These are phyloP conservation scores for Heliocybe sulcata DNA, from an alignment of 1,284 basidiomycete species.

Conservation along the genomic window DNA sequence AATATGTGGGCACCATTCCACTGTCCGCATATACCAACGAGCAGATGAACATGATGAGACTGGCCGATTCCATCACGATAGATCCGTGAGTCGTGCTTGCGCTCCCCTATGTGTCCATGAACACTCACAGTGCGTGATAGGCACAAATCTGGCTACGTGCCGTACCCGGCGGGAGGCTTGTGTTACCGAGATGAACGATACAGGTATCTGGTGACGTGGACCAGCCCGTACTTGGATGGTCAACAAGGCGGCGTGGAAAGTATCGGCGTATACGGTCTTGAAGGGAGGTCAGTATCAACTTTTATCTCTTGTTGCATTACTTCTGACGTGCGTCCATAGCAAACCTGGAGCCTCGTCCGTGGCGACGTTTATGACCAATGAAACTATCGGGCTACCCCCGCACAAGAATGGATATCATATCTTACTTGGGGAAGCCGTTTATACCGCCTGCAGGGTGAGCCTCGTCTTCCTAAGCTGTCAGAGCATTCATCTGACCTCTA, in stretches of 20 bases:
- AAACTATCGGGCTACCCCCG: conserved; percentile 25
- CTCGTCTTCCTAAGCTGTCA: background rate
- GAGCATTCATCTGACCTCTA: conserved; percentile 2
- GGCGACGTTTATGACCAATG: conserved; percentile 27
- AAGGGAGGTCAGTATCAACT: conserved; percentile 29
- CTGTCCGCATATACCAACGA: conserved; percentile 16
- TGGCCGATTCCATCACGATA: conserved; percentile 33
- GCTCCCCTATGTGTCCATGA: background rate
- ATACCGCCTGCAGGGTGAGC: conserved; percentile 25
- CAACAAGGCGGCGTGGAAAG: conserved; percentile 19
- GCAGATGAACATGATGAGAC: conserved; percentile 13
- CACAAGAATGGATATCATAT: conserved; percentile 27
- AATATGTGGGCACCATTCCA: conserved; percentile 19
- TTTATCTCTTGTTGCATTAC: background rate
- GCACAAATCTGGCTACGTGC: conserved; percentile 38
- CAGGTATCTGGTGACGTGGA: conserved; percentile 34
- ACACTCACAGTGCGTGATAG: background rate
- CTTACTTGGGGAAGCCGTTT: conserved; percentile 32
- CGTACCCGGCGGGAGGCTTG: conserved; percentile 36
- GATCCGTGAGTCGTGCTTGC: conserved; percentile 22
- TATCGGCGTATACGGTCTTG: conserved; percentile 36
- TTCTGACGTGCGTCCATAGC: conserved; percentile 17
- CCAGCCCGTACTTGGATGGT: conserved; percentile 26
- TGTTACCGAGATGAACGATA: conserved; percentile 34
- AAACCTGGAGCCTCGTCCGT: conserved; percentile 37